Conservation (phyloP, 192 early-diverging fungal species). For the Linnemannia zychae region DNA sequence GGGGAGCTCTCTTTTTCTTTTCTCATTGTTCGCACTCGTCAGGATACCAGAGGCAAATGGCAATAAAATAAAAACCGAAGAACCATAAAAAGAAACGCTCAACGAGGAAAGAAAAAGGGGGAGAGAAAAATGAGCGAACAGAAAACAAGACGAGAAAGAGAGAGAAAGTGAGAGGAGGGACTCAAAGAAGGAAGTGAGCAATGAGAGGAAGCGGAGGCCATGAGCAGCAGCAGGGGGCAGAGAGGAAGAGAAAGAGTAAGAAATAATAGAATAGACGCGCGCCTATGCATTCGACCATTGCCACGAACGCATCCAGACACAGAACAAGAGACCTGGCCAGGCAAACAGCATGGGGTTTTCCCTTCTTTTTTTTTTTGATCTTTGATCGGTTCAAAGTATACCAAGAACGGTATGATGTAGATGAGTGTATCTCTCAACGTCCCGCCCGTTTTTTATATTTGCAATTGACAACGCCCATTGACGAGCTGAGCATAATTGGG, state of each 20-base stretch:
- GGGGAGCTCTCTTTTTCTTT: neutral
- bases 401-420: neutral
- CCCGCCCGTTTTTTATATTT: no score
- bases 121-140: neutral
- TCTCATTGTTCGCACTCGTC: neutral
- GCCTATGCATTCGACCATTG: neutral
- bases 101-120: neutral
- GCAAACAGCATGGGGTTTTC: neutral
- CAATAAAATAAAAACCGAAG: neutral
- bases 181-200: neutral
- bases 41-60: neutral
- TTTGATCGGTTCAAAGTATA: neutral
- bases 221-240: neutral
- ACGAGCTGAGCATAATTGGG: no score
- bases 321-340: neutral
- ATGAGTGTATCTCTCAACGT: neutral
- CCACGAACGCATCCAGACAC: neutral
- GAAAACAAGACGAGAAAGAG: no score
- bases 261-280: neutral
- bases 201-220: constrained; percentile 1
- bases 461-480: no score
- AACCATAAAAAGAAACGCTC: neutral
- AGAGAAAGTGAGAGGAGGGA: neutral
- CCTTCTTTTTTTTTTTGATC: neutral
- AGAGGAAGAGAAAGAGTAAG: neutral